Percentiles rank a stretch among this genome's conserved stretches.
Evolutionary conservation across 2,329 filamentous ascomycete genomes (phyloP).

Genomic region (Pseudogymnoascus sp.): DNA sequence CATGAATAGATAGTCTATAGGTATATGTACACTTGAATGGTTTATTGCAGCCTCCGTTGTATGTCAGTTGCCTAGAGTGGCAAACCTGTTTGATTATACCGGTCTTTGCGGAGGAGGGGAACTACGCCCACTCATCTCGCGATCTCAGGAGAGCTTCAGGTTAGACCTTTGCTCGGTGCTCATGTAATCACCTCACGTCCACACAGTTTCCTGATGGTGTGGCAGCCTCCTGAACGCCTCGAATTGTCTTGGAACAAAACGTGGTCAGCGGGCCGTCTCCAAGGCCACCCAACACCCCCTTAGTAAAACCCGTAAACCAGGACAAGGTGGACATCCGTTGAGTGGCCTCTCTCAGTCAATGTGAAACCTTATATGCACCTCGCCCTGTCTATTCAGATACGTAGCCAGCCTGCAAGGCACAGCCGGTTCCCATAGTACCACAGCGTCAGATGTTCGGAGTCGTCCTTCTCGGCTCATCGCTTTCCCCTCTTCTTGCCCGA

Average conservation of each 20-base stretch:
- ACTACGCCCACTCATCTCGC: neutral
- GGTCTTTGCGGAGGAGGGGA: neutral
- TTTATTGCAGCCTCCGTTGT: neutral
- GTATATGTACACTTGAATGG: neutral
- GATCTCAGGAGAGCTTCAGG: neutral
- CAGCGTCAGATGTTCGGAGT: neutral
- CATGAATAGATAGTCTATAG: neutral
- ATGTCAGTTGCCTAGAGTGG: neutral
- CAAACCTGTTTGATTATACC: neutral
- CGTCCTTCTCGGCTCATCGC: conserved; percentile 18
- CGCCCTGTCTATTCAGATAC: neutral
- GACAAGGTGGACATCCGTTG: neutral
- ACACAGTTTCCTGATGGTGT: neutral
- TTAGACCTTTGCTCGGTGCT: neutral
- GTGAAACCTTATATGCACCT: neutral
- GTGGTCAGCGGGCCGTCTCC: neutral
- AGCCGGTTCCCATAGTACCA: neutral
- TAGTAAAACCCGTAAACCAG: neutral
- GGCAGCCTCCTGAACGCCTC: neutral
- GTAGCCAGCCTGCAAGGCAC: neutral
- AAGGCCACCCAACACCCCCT: neutral
- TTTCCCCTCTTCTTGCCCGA: conserved; percentile 37
- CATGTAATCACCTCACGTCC: neutral
- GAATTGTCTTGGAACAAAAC: neutral
- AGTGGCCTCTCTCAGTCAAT: neutral